phyloP scores from a whole-genome alignment of 129 eudicot genomes.

The Solidago caesia region DNA sequence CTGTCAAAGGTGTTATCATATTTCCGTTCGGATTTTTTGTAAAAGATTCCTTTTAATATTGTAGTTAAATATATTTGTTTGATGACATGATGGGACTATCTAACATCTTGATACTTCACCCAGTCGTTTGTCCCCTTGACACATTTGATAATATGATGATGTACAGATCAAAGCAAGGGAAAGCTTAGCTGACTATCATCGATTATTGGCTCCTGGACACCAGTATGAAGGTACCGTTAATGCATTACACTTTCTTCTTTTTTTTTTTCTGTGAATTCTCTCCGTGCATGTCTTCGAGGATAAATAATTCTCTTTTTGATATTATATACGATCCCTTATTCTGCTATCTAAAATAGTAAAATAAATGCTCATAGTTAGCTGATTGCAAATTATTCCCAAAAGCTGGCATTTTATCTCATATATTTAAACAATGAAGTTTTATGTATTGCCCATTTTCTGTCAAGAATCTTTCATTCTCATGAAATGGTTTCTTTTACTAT shows the following conservation, averaged over 20 bases:
- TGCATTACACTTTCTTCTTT: neutral
- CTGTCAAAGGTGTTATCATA: neutral
- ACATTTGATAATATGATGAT: constrained; percentile 7
- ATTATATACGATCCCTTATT: neutral
- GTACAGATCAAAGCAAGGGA: constrained; percentile 65
- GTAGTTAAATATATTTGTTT: neutral
- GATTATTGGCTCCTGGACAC: constrained; percentile 70
- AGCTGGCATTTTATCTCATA: neutral
- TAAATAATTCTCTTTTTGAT: neutral
- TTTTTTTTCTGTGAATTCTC: neutral
- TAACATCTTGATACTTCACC: constrained; percentile 2
- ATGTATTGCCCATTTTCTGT: neutral
- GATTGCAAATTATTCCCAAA: neutral
- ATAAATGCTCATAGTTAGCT: neutral
- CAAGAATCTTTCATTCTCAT: neutral
- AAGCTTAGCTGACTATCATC: constrained; percentile 80
- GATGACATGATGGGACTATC: constrained; percentile 9
- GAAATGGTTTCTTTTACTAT: neutral
- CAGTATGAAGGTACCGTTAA: constrained; percentile 68
- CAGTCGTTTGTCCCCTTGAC: neutral
- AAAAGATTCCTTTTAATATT: neutral
- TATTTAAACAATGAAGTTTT: neutral
- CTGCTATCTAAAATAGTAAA: neutral
- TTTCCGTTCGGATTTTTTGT: neutral
- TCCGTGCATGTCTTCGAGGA: neutral